Evolutionary conservation across 2,329 filamentous ascomycete species (phyloP), one percentile per base, ranked within the genome.

Genomic region (Calonectria crousiana): DNA sequence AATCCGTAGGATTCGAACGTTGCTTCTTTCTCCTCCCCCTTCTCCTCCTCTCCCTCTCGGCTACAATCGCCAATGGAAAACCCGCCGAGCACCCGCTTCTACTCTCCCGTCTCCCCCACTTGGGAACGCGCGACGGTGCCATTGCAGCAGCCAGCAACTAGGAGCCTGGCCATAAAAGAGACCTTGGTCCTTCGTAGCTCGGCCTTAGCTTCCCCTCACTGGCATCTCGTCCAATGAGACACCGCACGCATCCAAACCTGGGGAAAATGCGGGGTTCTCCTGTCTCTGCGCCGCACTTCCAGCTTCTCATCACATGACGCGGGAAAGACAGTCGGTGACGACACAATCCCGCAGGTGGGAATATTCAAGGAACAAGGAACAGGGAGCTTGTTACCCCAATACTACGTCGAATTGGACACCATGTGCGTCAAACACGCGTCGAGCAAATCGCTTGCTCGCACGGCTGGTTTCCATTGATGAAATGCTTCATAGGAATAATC

Each of bases 191-290:
- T 47, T 23, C 20, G 66, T 28, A 56, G 51, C 58, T 66, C 30
- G 47, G 32, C 26, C n/a, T 53, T 47, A 67, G 47, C 41, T 68
- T 66, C 71, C 79, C 78, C 79, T 76, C 77, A 75, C 71, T 66
- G 69, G 76, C 51, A 51, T 65, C 41, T 23, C 47, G 67, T 47
- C 78, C 74, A 80, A 79, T 79, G 30, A 73, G 41, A 30, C 53
- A 26, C 38, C 49, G 34, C 60, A 47, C 41, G 30, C 26, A 32
- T 18, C 64, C 64, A 73, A 79, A 80, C 69, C 79, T 79, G 79
- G 79, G 79, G 78, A 72, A 80, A 81, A 81, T 79, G 77, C 75
- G 79, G 79, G 79, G 77, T 74, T 51, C 52, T 56, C 53, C 51
- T 32, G 52, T 18, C 52, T 41, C n/a, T 20, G 14, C 34, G n/a